Percentiles rank a stretch among this genome's conserved stretches.
phyloP scores from a whole-genome alignment of 257 asterid genomes.

The Solanum corneliomulleri region DNA sequence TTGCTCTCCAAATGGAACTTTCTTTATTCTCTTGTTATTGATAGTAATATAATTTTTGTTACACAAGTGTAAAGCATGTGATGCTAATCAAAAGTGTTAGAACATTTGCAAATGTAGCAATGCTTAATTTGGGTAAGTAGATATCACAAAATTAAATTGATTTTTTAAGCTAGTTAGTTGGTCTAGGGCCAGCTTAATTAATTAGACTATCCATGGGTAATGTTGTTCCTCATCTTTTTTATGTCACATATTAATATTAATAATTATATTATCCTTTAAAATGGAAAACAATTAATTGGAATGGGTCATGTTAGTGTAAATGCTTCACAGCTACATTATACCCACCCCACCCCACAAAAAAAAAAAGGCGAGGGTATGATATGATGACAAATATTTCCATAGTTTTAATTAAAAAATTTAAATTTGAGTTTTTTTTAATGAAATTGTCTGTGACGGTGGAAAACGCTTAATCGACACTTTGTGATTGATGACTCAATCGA shows the following conservation, averaged over 20 bases:
- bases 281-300: not conserved
- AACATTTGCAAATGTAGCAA: not conserved
- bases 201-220: not conserved
- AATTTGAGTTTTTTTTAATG: too few relatives aligned
- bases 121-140: not conserved
- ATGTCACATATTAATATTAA: not conserved
- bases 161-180: not conserved
- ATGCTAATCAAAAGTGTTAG: not conserved
- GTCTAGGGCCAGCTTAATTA: not conserved
- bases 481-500: not conserved
- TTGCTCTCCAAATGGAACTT: not conserved
- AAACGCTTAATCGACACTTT: too few relatives aligned
- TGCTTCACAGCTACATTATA: slow-evolving; percentile 10
- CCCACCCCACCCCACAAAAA: not conserved
- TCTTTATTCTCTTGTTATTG: not conserved
- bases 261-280: not conserved
- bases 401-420: too few relatives aligned
- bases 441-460: too few relatives aligned
- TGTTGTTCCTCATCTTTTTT: not conserved
- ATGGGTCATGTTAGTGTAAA: not conserved
- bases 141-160: slow-evolving; percentile 4
- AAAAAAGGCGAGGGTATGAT: not conserved
- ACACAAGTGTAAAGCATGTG: not conserved
- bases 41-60: not conserved
- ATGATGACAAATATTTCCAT: not conserved